Evolutionary conservation across 192 early-diverging fungal genomes (phyloP).

Genomic region (Podila clonocystis): DNA sequence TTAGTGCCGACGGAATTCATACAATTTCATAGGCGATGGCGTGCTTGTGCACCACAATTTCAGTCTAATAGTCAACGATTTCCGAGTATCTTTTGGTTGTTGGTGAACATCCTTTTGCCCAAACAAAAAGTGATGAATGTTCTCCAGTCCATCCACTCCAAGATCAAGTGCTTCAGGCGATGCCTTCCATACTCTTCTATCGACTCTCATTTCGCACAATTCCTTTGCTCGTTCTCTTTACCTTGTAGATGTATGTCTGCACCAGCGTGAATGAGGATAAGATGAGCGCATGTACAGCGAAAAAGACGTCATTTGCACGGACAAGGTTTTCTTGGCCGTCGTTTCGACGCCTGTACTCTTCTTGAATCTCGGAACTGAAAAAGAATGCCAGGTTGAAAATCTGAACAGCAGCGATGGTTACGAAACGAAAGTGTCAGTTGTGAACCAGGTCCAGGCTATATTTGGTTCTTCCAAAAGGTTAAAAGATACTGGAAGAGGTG

Average conservation of each 20-base stretch:
- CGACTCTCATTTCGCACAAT: not conserved
- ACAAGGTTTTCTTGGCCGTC: slow-evolving; percentile 75
- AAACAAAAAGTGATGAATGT: not conserved
- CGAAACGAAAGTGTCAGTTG: not conserved
- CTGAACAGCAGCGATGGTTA: slow-evolving; percentile 10
- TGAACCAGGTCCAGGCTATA: not conserved
- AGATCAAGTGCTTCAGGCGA: not conserved
- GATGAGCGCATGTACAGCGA: slow-evolving; percentile 80
- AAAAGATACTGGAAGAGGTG: not conserved
- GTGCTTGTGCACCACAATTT: not conserved
- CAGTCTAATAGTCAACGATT: not conserved
- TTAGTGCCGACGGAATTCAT: not conserved
- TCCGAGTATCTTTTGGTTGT: not conserved
- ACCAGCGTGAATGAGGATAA: slow-evolving; percentile 66
- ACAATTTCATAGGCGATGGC: not conserved
- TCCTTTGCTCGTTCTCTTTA: slow-evolving; percentile 11
- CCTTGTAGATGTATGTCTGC: slow-evolving; percentile 74
- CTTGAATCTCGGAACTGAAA: slow-evolving; percentile 64
- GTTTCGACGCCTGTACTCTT: slow-evolving; percentile 77
- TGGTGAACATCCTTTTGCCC: not conserved
- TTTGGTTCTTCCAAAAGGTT: not conserved
- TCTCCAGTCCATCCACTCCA: not conserved
- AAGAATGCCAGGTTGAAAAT: slow-evolving; percentile 81
- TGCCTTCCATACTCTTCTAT: not conserved
- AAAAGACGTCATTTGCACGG: slow-evolving; percentile 85